Conservation (phyloP, 441 rosid species). For the Erodium chrysanthum region DNA sequence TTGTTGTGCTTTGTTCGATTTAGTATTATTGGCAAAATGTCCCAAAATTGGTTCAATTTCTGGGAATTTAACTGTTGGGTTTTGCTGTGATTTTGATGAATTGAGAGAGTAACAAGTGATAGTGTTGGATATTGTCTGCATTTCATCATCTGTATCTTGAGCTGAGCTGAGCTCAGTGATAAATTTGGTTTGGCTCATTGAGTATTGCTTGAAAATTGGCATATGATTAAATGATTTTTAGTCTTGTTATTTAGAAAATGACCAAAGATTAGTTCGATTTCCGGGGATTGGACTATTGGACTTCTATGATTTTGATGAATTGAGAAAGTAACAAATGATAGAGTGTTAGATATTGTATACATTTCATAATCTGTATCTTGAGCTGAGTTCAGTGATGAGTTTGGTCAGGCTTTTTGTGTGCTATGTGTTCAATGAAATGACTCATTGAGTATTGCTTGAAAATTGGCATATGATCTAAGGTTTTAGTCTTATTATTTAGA, state of each 20-base stretch:
- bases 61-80: background rate
- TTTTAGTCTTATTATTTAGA: no score
- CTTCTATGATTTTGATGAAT: no score
- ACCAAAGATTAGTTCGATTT: no score
- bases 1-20: no score
- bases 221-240: no score
- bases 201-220: no score
- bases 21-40: background rate
- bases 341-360: no score
- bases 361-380: background rate
- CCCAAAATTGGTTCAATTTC: background rate
- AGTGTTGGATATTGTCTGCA: background rate
- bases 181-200: background rate
- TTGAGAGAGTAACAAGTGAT: background rate
- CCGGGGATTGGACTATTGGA: no score
- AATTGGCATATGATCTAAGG: no score
- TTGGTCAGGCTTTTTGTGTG: background rate
- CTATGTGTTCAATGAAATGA: background rate
- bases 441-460: background rate
- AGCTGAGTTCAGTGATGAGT: background rate
- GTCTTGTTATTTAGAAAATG: no score
- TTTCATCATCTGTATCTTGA: background rate
- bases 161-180: background rate
- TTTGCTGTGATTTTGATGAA: no score
- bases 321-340: no score